Evolutionary conservation across 768 basidiomycete species (phyloP), one percentile per base, ranked within the genome.

Genomic region (Gyrodon lividus): DNA sequence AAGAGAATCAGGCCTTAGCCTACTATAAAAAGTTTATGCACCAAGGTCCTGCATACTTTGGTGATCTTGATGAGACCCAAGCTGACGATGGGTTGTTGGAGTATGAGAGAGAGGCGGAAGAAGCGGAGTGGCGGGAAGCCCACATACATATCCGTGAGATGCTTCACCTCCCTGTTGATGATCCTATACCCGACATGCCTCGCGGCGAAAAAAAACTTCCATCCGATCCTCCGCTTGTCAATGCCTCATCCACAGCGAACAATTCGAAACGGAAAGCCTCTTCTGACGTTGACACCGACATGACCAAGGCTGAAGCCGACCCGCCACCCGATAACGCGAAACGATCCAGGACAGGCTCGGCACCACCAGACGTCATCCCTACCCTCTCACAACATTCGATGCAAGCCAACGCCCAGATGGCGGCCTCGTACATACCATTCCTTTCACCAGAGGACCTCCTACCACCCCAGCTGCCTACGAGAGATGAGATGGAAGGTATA

Each of bases 1-100:
- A 97, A 66, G 93, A 97, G 69, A 91, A 84, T 56, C 82, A 82
- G 55, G 80, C 84, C 0, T 70, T 85, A 17, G 77, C 79, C 0
- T 88, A 79, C 63, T 94, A 92, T 71, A 89, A 89, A 70, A 92
- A 90, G 68, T 98, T 94, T 65, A 81, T 84, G 72, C 83, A 87
- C 59, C 91, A 92, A 63, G 90, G 88, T 0, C 90, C 90, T 1
- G 78, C 80, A 0, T 98, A 99, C 66, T 98, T 88, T 67, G 94
- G 96, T 7, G 93, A 99, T 63, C 59, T 86, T 13, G 96, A 98
- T 63, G 95, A 99, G 66, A 70, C 71, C 3, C 57, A 66, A 20
- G 45, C 39, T 8, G 84, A 81, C 41, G 71, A 82, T 48, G 83
- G 77, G 7, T 66, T 99, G 26, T 64, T 92, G 14, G 76, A 81